Evolutionary conservation across 1,284 basidiomycete species (phyloP), one percentile per base, ranked within the genome.

Genomic region (Ceratobasidium sp.): DNA sequence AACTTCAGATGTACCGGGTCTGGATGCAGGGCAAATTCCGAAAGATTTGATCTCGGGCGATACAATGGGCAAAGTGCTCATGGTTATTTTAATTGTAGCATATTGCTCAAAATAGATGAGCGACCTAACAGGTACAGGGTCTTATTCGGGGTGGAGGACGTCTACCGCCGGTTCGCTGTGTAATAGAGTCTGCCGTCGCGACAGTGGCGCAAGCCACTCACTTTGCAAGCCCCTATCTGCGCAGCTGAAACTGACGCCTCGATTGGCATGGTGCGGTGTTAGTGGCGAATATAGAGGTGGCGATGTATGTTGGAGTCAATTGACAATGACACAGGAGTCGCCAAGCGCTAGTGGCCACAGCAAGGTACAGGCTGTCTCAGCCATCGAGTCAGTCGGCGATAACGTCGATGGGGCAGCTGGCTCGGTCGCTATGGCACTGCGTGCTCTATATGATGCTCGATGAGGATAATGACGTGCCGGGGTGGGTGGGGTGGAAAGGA

Each of bases 1-100:
- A 94, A 80, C 80, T 96, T 65, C 94, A 96, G 79, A 98, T 98
- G 95, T 96, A 96, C 78, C 83, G 95, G 50, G 92, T 95, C 3
- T 96, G 93, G 93, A 89, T 96, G 87, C 93, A 96, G 79, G 92
- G 87, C 2, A 92, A 91, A 77, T 95, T 94, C 75, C 81, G 82
- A 64, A 92, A 91, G 75, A 60, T 77, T 52, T 50, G 35, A 50
- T 27, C 8, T 3, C 25, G 31, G 49, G 38, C 13, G 27, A 52
- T 38, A 47, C 45, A n/a, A n/a, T n/a, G n/a, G n/a, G n/a, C 45
- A 47, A 22, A 7, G 10, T 20, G 20, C 20, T 6, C n/a, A 47
- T 47, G 6, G 10, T 47, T 47, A 15, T 47, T 7, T 8, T 45
- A 38, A 50, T 50, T 7, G 13, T n/a, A 13, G 7, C 22, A 53